phyloP scores from a whole-genome alignment of 1,139 yeast species.

The Yamadazyma membranifaciens region DNA sequence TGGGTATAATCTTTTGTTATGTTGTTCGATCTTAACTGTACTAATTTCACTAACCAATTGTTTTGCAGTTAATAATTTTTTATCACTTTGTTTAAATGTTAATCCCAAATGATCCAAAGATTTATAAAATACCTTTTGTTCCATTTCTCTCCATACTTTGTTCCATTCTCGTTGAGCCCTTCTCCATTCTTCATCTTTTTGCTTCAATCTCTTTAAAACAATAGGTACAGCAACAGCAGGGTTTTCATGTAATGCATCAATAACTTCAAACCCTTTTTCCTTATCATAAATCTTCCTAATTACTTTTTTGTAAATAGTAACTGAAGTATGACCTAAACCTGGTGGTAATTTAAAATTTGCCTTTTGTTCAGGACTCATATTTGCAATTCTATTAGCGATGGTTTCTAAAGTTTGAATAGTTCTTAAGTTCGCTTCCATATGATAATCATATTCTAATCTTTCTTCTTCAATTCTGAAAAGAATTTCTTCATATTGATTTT shows the following conservation, averaged over 20 bases:
- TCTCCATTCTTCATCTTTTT: conserved; percentile 98
- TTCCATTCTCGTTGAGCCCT: conserved; percentile 99
- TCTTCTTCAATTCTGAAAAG: conserved; percentile 95
- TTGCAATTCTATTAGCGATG: conserved; percentile 89
- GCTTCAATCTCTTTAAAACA: conserved; percentile 86
- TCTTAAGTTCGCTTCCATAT: conserved; percentile 91
- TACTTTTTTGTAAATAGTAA: conserved; percentile 89
- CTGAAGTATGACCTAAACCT: conserved; percentile 88
- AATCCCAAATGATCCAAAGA: conserved; percentile 93
- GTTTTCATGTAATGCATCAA: conserved; percentile 90
- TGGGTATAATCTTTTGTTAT: conserved; percentile 73
- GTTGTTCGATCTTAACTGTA: conserved; percentile 88
- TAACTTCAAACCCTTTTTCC: conserved; percentile 93
- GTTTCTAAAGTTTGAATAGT: conserved; percentile 95
- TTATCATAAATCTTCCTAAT: conserved; percentile 90
- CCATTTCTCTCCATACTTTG: conserved; percentile 98
- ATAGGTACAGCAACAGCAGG: conserved; percentile 96
- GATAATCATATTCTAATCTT: conserved; percentile 93
- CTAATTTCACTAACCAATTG: conserved; percentile 89
- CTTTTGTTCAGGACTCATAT: conserved; percentile 89
- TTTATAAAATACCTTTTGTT: conserved; percentile 90
- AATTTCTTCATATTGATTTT: conserved; percentile 95
- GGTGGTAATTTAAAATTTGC: conserved; percentile 83
- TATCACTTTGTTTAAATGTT: conserved; percentile 95
- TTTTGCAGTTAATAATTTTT: conserved; percentile 84